phyloP scores from a whole-genome alignment of 495 filamentous ascomycete species.

The Trichocladium uniseriatum region DNA sequence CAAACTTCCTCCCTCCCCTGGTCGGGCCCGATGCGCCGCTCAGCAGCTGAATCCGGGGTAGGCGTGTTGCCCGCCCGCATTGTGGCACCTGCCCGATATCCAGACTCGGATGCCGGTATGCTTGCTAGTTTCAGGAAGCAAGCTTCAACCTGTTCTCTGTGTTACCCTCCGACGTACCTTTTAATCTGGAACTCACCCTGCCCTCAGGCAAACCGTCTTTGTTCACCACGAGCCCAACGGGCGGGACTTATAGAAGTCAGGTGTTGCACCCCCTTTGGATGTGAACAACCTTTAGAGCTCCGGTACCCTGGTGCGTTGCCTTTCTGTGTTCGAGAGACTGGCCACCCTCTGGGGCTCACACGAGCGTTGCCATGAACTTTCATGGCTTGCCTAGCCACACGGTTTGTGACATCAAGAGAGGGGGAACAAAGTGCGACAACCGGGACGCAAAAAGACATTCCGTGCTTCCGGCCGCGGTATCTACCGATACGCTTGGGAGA shows the following conservation, averaged over 20 bases:
- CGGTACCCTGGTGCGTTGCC: too few relatives aligned
- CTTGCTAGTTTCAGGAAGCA: neutral
- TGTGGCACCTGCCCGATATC: slow-evolving; percentile 6
- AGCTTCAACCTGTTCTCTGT: neutral
- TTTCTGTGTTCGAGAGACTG: too few relatives aligned
- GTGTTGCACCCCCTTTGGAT: neutral
- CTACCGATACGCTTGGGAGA: too few relatives aligned
- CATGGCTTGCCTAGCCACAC: neutral
- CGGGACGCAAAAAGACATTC: neutral
- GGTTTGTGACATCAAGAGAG: neutral
- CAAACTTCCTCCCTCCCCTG: neutral
- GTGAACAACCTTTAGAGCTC: too few relatives aligned
- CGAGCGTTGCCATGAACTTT: too few relatives aligned
- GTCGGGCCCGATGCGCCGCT: neutral
- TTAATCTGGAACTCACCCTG: neutral
- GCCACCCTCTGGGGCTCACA: too few relatives aligned
- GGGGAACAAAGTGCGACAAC: neutral
- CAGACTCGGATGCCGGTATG: neutral
- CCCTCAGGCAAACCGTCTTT: neutral
- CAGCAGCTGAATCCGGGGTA: neutral
- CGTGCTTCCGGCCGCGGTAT: neutral
- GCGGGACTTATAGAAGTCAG: neutral
- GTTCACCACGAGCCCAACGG: neutral
- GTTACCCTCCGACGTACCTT: neutral
- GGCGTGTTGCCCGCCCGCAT: neutral